Evolutionary conservation across 768 basidiomycete genomes (phyloP).

Genomic region (Tylopilus balloui): DNA sequence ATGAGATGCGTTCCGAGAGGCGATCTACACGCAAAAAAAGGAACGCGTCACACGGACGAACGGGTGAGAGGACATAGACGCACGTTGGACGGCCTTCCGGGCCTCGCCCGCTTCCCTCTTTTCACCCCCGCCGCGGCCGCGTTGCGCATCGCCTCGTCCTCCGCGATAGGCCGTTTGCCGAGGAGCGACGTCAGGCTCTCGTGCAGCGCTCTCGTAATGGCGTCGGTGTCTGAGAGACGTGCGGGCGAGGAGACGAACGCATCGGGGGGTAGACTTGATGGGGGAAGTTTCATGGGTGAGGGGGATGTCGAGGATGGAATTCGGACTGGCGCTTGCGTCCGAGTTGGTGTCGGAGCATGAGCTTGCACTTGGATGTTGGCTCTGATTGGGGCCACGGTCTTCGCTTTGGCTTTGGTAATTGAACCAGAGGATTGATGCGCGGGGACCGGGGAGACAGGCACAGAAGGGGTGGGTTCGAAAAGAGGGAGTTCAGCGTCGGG

Average conservation of each 20-base stretch:
- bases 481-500: conserved; percentile 3
- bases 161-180: conserved; percentile 57
- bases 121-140: conserved; percentile 10
- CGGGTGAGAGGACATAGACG: not conserved
- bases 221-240: conserved; percentile 40
- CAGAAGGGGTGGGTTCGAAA: conserved; percentile 1
- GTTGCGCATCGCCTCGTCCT: conserved; percentile 23
- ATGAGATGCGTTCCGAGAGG: conserved; percentile 38
- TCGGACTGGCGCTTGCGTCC: conserved; percentile 25
- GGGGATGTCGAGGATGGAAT: conserved; percentile 59
- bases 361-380: not conserved
- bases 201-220: conserved; percentile 55
- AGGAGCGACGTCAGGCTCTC: conserved; percentile 66
- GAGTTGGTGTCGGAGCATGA: conserved; percentile 12
- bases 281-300: conserved; percentile 47
- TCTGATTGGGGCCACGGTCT: not conserved
- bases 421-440: not conserved
- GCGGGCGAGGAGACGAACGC: conserved; percentile 22
- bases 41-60: not conserved
- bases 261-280: conserved; percentile 14
- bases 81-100: conserved; percentile 37
- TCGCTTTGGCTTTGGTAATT: conserved; percentile 24
- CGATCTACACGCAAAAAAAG: not conserved
- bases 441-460: not conserved
- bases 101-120: conserved; percentile 37